Evolutionary conservation across 1,284 basidiomycete genomes (phyloP).

Genomic region (Crocinoboletus sp.): DNA sequence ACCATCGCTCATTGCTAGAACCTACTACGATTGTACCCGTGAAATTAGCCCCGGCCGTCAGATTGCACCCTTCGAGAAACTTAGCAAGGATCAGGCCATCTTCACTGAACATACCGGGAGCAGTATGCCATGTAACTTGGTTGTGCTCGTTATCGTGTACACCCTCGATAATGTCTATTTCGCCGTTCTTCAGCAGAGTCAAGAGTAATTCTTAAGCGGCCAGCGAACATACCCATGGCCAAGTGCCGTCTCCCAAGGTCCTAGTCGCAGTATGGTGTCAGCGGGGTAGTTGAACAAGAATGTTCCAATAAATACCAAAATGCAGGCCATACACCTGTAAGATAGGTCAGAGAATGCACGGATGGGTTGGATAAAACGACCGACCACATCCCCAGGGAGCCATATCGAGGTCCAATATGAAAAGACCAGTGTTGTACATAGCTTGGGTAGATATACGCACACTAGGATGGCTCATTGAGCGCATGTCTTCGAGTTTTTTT

Average conservation of each 20-base stretch:
- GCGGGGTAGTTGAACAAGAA: slow-evolving; percentile 16
- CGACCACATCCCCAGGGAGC: slow-evolving; percentile 56
- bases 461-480: slow-evolving; percentile 25
- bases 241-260: slow-evolving; percentile 35
- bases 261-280: slow-evolving; percentile 21
- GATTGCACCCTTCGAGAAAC: slow-evolving; percentile 40
- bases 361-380: slow-evolving; percentile 2
- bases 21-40: slow-evolving; percentile 46
- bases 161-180: slow-evolving; percentile 67
- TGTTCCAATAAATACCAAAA: slow-evolving; percentile 43
- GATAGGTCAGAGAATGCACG: background rate
- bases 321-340: slow-evolving; percentile 48
- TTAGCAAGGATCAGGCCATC: slow-evolving; percentile 5
- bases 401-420: slow-evolving; percentile 48
- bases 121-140: slow-evolving; percentile 59
- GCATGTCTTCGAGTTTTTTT: background rate
- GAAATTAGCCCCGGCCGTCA: slow-evolving; percentile 41
- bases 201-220: slow-evolving; percentile 1
- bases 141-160: slow-evolving; percentile 59
- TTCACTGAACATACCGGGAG: slow-evolving; percentile 35
- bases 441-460: slow-evolving; percentile 46
- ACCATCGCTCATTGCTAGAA: background rate
- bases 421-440: slow-evolving; percentile 49
- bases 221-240: slow-evolving; percentile 43
- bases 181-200: slow-evolving; percentile 41